Base-by-base conservation (phyloP, 441 rosid genomes). In the Erodium trifolium region DNA sequence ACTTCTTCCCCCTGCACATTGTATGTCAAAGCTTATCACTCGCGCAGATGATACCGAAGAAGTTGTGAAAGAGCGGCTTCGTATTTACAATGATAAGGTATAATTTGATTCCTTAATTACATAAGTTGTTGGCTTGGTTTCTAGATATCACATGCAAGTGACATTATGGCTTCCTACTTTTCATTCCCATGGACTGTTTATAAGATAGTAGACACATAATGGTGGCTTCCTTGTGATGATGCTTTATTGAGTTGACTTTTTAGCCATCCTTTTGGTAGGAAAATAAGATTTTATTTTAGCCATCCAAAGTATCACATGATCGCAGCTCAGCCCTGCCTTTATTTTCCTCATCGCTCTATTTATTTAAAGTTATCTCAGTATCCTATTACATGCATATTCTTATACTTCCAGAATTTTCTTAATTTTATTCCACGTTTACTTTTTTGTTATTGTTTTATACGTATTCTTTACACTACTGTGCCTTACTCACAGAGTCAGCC, bases 51-150 rank as follows among this genome's bases (percentile, higher is more conserved):
- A 88, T 74, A 84, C 87, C 1, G 88, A 86, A 71, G 84, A 82
- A 77, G 93, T 86, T 12, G 93, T 86, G 51, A 84, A 80, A 78
- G 88, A 83, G 68, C 75, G 90, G 63, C 87, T 84, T 70, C 81
- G 85, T 35, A 57, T 84, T 9, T 86, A 88, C 82, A 72, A 63
- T 69, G 90, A 88, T 68, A 79, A 81, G 70, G 93, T 86, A 83
- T 73, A 6, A 5, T 4, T 67, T 19, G 12, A 39, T 27, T n/a
- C 1, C 27, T 27, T 18, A 63, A 49, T 29, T 43, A 16, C 27
- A 34, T 34, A 3, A 34, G 37, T 34, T 34, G 37, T 5, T 34
- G 37, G 37, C 37, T 23, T 23, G 27, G 27, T 23, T 9, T 18
- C 45, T 64, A n/a, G 13, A 2, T 49, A 68, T 11, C 29, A 3